These are phyloP conservation scores for Eucalyptus tenuipes DNA, from an alignment of 345 rosid species.

Conservation along the genomic window DNA sequence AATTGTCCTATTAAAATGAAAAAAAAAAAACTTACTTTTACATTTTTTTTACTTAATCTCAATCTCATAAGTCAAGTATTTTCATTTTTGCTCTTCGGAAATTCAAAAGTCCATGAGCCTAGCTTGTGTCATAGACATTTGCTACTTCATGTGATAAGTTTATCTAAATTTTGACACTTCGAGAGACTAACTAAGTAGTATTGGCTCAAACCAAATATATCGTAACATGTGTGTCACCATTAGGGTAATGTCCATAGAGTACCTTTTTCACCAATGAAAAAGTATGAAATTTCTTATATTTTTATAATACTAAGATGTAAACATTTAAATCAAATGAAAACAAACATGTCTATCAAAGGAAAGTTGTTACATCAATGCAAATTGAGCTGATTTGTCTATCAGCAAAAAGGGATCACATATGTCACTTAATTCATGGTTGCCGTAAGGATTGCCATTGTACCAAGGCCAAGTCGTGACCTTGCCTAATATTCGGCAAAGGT, in stretches of 20 bases:
- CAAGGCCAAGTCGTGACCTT: neutral
- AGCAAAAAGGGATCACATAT: neutral
- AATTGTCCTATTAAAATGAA: neutral
- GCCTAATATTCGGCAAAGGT: fast-evolving
- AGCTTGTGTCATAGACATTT: neutral
- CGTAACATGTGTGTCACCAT: fast-evolving
- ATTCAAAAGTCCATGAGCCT: neutral
- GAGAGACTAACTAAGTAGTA: fast-evolving
- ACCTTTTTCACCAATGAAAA: neutral
- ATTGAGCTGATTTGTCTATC: fast-evolving
- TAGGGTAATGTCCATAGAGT: fast-evolving
- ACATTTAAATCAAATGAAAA: neutral
- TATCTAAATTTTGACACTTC: fast-evolving
- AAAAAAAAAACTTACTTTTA: neutral
- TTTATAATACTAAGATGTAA: neutral
- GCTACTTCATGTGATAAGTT: fast-evolving
- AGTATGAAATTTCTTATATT: neutral
- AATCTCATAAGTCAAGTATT: neutral
- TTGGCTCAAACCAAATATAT: fast-evolving
- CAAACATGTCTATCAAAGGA: neutral
- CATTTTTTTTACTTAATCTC: neutral
- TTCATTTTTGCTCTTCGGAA: neutral
- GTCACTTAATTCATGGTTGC: neutral
- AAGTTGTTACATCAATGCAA: fast-evolving
- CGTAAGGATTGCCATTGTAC: fast-evolving